These are phyloP conservation scores for Falciphora oryzae DNA, from an alignment of 2,329 filamentous ascomycete species.

Conservation along the genomic window DNA sequence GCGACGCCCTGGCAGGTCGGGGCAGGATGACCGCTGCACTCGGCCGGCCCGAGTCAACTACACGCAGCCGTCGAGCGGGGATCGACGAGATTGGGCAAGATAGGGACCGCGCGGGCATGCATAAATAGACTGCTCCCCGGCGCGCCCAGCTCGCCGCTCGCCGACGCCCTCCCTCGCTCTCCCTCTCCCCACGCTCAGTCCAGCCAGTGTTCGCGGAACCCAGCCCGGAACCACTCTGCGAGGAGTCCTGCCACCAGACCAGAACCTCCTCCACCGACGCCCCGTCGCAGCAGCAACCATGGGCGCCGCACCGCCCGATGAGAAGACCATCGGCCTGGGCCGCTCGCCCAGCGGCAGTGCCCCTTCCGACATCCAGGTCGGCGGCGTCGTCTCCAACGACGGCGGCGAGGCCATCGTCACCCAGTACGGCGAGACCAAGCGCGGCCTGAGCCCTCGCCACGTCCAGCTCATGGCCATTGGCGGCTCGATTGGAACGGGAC, in stretches of 20 bases:
- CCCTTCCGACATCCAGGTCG: constrained; percentile 1
- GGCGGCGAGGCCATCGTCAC: background rate
- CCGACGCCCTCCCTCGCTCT: background rate
- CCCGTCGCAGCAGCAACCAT: background rate
- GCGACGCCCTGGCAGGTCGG: background rate
- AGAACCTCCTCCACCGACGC: background rate
- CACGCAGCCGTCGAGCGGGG: background rate
- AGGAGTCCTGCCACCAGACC: no score
- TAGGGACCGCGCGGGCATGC: background rate
- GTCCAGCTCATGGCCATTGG: constrained; percentile 46
- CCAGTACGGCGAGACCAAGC: constrained; percentile 17
- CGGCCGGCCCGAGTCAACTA: background rate
- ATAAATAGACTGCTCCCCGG: background rate
- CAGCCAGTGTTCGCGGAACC: no score
- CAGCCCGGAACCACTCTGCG: no score
- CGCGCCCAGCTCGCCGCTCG: background rate
- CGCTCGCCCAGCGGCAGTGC: constrained; percentile 3
- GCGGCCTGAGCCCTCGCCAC: constrained; percentile 30
- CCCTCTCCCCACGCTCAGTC: no score
- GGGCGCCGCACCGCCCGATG: background rate
- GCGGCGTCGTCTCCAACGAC: background rate
- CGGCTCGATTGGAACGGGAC: constrained; percentile 39
- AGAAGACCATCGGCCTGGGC: constrained; percentile 8
- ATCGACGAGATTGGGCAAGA: background rate
- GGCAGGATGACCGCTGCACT: background rate